Base-by-base conservation (phyloP, 805 yeast genomes). In the Teunomyces aglyptinius region DNA sequence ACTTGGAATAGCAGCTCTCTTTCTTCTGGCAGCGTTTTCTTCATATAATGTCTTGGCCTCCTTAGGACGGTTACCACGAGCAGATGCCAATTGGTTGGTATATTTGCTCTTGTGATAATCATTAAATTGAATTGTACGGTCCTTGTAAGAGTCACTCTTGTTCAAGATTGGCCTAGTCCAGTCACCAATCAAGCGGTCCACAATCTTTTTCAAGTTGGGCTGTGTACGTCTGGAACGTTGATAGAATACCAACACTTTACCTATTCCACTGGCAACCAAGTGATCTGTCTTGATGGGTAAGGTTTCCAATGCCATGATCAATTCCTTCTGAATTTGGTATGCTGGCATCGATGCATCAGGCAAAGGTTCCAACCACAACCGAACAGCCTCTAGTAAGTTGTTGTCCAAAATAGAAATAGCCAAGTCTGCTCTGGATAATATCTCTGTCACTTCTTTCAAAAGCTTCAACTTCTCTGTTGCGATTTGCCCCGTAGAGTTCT, bases 101-200 rank as follows among this genome's bases (percentile, higher is more conserved):
- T 68, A 77, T 53, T 71, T 76, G 55, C 74, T 75, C 60, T 80
- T 78, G 64, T 85, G 86, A 67, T 87, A 90, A 39, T 80, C 81
- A 50, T 81, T 78, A 50, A 83, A 78, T 57, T 78, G 78, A 50
- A 92, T 84, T 50, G 81, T 75, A 68, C 88, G 83, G 67, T 92
- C 97, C 65, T 94, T 83, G 73, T 91, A 92, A 58, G 91, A 89
- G 67, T 92, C 98, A 3, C 95, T 85, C 50, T 96, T 85, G 55
- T 96, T 96, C 77, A 94, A 88, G 51, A 94, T 89, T 38, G 99
- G 99, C 68, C 99, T 81, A 6, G 97, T 92, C 99, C 99, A 94
- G 64, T 90, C 96, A 20, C 96, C 96, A 54, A 94, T 86, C 50
- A 94, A 73, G 61, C 83, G 83, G 61, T 94, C 98, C 5, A 96